These are phyloP conservation scores for Waltergamsia citrina DNA, from an alignment of 2,329 filamentous ascomycete species.

Conservation along the genomic window DNA sequence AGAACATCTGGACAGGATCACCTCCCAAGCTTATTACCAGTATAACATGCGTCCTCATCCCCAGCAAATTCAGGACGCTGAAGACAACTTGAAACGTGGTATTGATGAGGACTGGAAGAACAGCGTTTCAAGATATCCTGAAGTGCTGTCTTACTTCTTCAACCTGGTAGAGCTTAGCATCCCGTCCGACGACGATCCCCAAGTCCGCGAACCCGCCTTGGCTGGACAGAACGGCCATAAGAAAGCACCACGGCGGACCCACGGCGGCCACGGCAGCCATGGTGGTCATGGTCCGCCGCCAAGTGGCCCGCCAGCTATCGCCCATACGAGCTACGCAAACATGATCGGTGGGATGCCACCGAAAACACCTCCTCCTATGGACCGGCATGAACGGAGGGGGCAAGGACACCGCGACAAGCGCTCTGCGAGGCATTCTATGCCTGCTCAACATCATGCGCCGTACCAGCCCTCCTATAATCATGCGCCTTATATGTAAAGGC, in stretches of 20 bases:
- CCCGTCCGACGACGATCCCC: conserved; percentile 51
- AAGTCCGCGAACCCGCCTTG: conserved; percentile 51
- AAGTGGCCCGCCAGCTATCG: neutral
- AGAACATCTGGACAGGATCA: conserved; percentile 45
- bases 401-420: conserved; percentile 14
- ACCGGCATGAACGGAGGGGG: conserved; percentile 14
- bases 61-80: conserved; percentile 53
- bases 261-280: conserved; percentile 11
- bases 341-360: conserved; percentile 9
- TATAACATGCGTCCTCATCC: conserved; percentile 50
- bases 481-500: conserved; percentile 3
- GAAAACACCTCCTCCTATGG: conserved; percentile 11
- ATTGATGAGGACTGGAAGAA: conserved; percentile 73
- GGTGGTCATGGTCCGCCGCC: neutral
- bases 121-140: conserved; percentile 67
- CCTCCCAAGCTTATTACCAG: conserved; percentile 44
- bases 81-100: conserved; percentile 58
- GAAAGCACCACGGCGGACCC: conserved; percentile 33
- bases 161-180: conserved; percentile 57
- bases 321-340: neutral
- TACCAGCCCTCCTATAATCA: conserved; percentile 8
- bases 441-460: conserved; percentile 11
- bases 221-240: conserved; percentile 36
- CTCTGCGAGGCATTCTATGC: neutral
- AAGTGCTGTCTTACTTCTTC: conserved; percentile 77